Evolutionary conservation across 2,329 filamentous ascomycete genomes (phyloP), one percentile per base, ranked within the genome.

Genomic region (Colletotrichum viniferum): DNA sequence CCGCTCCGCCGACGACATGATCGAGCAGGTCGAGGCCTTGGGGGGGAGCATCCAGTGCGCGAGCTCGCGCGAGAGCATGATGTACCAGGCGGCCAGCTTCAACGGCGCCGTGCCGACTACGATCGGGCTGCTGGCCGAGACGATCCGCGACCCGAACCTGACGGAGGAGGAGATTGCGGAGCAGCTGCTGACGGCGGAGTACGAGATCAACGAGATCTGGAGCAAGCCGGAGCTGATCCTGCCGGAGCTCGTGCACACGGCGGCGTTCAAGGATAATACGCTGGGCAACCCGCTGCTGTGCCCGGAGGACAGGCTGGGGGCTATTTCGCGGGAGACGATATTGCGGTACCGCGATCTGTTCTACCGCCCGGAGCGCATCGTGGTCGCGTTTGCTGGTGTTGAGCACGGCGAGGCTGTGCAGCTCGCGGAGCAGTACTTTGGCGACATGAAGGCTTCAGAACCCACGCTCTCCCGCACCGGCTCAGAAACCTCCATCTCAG

Each of bases 81-180:
- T 99, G 97, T 99, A 99, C 88, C 97, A 99, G 85, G 95, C 96
- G 2, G 97, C 97, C 30, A 98, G 96, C 34, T 99, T 99, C 91
- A 99, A 99, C 87, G 94, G 93, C 30, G 94, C 95, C 21, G 96
- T 99, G 10, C 93, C 95, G 8, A 92, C 92, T 10, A 95, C 96
- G 14, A 91, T 98, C 28, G 95, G 90, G 34, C 86, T 99, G 21
- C 91, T 99, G 55, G 96, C 97, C 74, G 97, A 99, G 84, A 98
- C 97, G 36, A 97, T 99, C 77, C 94, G 95, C 74, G 91, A 97
- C 78, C 95, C 97, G 7, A 85, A 90, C 71, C 94, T 98, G 78
- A 97, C 95, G 10, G 94, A 97, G 30, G 92, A 95, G 24, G 97
- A 99, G 85, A 94, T 99, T 1, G 86, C 90, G 24, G 92, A 96